Percentiles rank a stretch among this genome's conserved stretches.
phyloP scores from a whole-genome alignment of 1,284 basidiomycete genomes.

The Cerrena zonata region DNA sequence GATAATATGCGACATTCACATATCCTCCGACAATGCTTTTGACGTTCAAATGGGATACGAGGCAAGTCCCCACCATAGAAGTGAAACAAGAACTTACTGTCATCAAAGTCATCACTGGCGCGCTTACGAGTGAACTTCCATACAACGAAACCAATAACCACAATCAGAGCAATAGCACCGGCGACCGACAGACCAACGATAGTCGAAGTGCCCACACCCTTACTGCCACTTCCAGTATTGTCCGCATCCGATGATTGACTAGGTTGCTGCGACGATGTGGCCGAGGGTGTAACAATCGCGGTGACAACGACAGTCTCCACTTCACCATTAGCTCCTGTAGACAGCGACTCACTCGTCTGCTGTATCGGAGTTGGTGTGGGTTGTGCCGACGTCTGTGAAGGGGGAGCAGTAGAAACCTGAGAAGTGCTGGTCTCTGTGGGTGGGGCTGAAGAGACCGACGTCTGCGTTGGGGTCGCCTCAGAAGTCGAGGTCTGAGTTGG shows the following conservation, averaged over 20 bases:
- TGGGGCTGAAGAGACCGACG: not conserved
- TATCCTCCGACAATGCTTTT: too few species aligned
- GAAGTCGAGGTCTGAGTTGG: not conserved
- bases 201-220: slow-evolving; percentile 54
- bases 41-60: not conserved
- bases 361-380: slow-evolving; percentile 10
- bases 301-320: slow-evolving; percentile 17
- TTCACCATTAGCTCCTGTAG: slow-evolving; percentile 21
- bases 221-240: slow-evolving; percentile 11
- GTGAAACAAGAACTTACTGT: slow-evolving; percentile 47
- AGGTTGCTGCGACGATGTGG: slow-evolving; percentile 11
- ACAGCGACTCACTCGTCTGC: slow-evolving; percentile 9
- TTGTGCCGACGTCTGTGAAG: slow-evolving; percentile 7
- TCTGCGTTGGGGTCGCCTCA: not conserved
- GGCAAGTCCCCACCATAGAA: not conserved
- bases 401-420: slow-evolving; percentile 8
- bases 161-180: slow-evolving; percentile 66
- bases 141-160: slow-evolving; percentile 63
- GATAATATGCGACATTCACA: too few species aligned
- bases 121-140: slow-evolving; percentile 81
- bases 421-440: slow-evolving; percentile 13
- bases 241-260: slow-evolving; percentile 12
- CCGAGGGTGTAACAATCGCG: slow-evolving; percentile 8
- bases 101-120: slow-evolving; percentile 61
- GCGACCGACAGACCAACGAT: slow-evolving; percentile 75